Base-by-base conservation (phyloP, 345 rosid genomes). In the Excoecaria agallocha region DNA sequence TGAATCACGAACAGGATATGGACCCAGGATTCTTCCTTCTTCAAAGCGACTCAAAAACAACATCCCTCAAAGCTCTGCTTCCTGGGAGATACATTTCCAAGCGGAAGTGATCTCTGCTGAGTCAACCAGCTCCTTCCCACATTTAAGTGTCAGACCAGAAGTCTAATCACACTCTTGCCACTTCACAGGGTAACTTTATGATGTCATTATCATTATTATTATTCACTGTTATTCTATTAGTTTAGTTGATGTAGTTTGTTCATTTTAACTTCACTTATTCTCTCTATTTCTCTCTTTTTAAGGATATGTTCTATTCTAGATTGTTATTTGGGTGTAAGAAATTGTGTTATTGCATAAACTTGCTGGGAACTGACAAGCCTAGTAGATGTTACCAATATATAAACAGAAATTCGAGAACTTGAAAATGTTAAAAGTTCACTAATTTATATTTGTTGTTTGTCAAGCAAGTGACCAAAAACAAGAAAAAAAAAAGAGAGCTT, bases 21-120 rank as follows among this genome's bases (percentile, higher is more conserved):
- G 60, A 16, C 16, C 60, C 16, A 1, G 59, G 2, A 6, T 17
- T 13, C 65, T 16, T 10, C 78, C 75, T 70, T 72, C 76, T 45
- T 30, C 15, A 0, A 79, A 74, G 46, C 75, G 75, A 22, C 24
- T 35, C 41, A 59, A 69, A 50, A 59, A 25, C 46, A 64, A 22
- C 51, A 39, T 51, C 24, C 54, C 46, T 12, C 17, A 48, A 81
- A 81, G 78, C 87, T 77, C 77, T 87, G 74, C 56, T 82, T 59
- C 85, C 89, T 17, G 97, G 94, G 0, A 81, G 96, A 71, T 89
- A 90, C 77, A 59, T 94, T 24, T 93, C 93, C 22, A 89, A 88
- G 84, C 84, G 96, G 80, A 96, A 95, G 77, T 74, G 88, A 62
- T 86, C 88, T 6, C 76, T 86, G 41, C 37, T 67, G 35, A 75